Evolutionary conservation across 306 rosid genomes (phyloP).

Genomic region (Arachis stenosperma): DNA sequence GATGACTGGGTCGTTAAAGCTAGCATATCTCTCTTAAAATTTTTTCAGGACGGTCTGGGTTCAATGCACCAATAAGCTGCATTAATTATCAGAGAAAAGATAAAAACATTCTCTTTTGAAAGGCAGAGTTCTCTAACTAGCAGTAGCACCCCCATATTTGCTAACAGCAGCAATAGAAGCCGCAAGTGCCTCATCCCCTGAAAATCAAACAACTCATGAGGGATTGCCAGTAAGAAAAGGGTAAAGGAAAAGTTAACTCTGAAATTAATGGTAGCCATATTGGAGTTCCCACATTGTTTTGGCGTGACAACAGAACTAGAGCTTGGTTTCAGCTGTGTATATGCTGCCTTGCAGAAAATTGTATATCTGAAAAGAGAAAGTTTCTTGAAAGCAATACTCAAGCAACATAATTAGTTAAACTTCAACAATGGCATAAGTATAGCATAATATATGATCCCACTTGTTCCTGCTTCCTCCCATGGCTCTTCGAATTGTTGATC

Average conservation of each 20-base stretch:
- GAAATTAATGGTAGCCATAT: conserved; percentile 27
- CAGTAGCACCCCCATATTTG: conserved; percentile 93
- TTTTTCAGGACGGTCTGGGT: conserved; percentile 78
- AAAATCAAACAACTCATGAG: conserved; percentile 44
- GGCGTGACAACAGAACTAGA: conserved; percentile 50
- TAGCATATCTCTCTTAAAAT: conserved; percentile 88
- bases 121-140: conserved; percentile 84
- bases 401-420: conserved; percentile 27
- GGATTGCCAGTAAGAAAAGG: conserved; percentile 23
- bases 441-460: conserved; percentile 81
- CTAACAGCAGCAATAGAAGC: conserved; percentile 88
- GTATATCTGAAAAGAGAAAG: conserved; percentile 55
- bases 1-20: conserved; percentile 92
- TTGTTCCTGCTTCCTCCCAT: conserved; percentile 82
- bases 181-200: conserved; percentile 90
- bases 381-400: not conserved
- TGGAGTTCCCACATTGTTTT: conserved; percentile 67
- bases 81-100: conserved; percentile 11
- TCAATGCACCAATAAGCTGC: conserved; percentile 90
- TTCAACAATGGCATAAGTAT: conserved; percentile 31
- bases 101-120: conserved; percentile 10
- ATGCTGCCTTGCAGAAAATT: conserved; percentile 86
- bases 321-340: conserved; percentile 63
- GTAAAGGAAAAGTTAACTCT: not conserved
- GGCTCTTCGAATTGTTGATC: conserved; percentile 73